Evolutionary conservation across 805 yeast genomes (phyloP), one percentile per base, ranked within the genome.

Genomic region (Candida peoriensis): DNA sequence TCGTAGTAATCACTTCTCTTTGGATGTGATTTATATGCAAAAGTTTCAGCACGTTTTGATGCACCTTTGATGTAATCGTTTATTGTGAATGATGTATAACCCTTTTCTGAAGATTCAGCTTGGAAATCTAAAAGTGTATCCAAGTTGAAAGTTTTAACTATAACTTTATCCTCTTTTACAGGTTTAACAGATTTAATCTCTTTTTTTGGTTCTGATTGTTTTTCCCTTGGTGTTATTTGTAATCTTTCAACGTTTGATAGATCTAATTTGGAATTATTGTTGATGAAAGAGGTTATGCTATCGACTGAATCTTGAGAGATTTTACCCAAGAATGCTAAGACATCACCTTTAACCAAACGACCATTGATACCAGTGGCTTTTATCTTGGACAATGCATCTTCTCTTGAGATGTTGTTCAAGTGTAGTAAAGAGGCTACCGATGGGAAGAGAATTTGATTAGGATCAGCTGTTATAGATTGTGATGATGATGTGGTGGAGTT

Each of bases 311-410:
- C 77, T 24, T 64, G 49, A 9, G 85, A 60, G 35, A 89, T 82
- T 41, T 72, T 60, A 20, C 97, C 97, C 34, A 89, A 52, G 54
- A 75, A 78, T 0, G 94, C 93, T 45, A 89, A 68, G 2, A 89
- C 90, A 58, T 90, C 98, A 43, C 97, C 97, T 62, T 83, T 85
- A 44, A 90, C 68, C 26, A 90, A 57, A 52, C 95, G 73, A 8
- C 97, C 97, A 37, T 78, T 72, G 20, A 94, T 94, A 15, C 97
- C 98, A 1, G 95, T 70, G 7, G 96, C 94, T 26, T 74, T 65
- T 49, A 90, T 85, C 43, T 80, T 76, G 8, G 64, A 50, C 15
- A 83, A 42, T 2, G 96, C 96, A 18, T 82, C 90, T 27, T 72
- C 81, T 37, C 58, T 61, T 2, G 90, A 72, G 38, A 90, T 78